Evolutionary conservation across 345 rosid genomes (phyloP).

Genomic region (Salix arbutifolia): DNA sequence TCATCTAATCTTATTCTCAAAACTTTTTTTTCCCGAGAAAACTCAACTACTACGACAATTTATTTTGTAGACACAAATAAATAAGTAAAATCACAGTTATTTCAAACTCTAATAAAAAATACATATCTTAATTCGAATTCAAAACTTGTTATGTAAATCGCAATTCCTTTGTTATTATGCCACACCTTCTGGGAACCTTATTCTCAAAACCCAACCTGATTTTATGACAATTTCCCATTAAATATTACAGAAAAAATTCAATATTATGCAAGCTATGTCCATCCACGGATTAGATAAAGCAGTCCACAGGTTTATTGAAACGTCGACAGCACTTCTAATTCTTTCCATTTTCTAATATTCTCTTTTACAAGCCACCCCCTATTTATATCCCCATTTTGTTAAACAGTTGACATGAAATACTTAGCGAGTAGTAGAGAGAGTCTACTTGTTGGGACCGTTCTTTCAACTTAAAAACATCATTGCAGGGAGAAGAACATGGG

Average conservation of each 20-base stretch:
- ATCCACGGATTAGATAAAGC: constrained; percentile 30
- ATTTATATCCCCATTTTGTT: constrained; percentile 30
- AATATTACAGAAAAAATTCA: background rate
- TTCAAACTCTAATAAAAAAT: no score
- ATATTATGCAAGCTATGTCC: constrained; percentile 1
- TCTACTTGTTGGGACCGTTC: constrained; percentile 9
- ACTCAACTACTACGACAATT: no score
- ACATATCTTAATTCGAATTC: no score
- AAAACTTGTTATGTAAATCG: rapidly evolving
- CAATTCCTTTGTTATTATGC: no score
- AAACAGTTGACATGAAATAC: constrained; percentile 10
- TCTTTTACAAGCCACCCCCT: constrained; percentile 11
- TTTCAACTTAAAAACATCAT: constrained; percentile 13
- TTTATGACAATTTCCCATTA: background rate
- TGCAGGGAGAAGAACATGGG: constrained; percentile 33
- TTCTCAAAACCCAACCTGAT: background rate
- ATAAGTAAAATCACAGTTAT: no score
- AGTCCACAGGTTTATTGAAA: constrained; percentile 7
- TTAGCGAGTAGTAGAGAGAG: background rate
- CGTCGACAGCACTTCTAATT: constrained; percentile 24
- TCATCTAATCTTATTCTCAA: background rate
- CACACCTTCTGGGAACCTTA: background rate
- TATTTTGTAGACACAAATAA: no score
- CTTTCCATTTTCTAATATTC: constrained; percentile 21
- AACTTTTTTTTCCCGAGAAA: background rate